Evolutionary conservation across 805 yeast species (phyloP).

Genomic region (Spathaspora hagerdaliae): DNA sequence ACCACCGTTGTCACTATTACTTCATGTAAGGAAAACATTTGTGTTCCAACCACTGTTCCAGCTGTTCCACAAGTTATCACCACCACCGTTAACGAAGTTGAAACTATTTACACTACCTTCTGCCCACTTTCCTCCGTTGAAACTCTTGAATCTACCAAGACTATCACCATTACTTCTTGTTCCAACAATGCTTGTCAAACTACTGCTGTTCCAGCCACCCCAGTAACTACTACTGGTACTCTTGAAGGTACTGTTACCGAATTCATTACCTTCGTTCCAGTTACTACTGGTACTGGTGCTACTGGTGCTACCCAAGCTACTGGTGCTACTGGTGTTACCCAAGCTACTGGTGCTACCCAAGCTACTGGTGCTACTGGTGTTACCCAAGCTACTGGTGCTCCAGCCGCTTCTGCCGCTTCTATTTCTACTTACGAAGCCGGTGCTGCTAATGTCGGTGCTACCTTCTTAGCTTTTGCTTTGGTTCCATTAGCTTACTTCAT

Average conservation of each 20-base stretch:
- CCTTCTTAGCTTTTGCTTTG: slow-evolving; percentile 25
- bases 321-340: slow-evolving; percentile 4
- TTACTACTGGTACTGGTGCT: slow-evolving; percentile 7
- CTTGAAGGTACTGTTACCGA: slow-evolving; percentile 25
- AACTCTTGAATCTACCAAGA: slow-evolving; percentile 17
- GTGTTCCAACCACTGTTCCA: slow-evolving; percentile 24
- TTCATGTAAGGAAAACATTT: slow-evolving; percentile 29
- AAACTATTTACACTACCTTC: slow-evolving; percentile 33
- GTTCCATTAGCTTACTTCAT: slow-evolving; percentile 34
- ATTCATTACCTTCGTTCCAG: slow-evolving; percentile 34
- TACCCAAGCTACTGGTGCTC: slow-evolving; percentile 6
- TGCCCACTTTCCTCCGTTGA: slow-evolving; percentile 27
- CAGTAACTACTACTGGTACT: slow-evolving; percentile 19
- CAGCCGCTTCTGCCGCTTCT: slow-evolving; percentile 7
- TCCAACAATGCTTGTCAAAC: slow-evolving; percentile 26
- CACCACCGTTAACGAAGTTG: slow-evolving; percentile 20
- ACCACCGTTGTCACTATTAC: slow-evolving; percentile 32
- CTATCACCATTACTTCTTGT: slow-evolving; percentile 34
- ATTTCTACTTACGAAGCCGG: slow-evolving; percentile 21
- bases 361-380: slow-evolving; percentile 5
- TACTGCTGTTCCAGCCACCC: slow-evolving; percentile 24
- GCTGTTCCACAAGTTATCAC: slow-evolving; percentile 26
- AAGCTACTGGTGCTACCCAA: slow-evolving; percentile 4
- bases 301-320: slow-evolving; percentile 8
- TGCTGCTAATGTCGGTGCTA: slow-evolving; percentile 17